Evolutionary conservation across 1,284 basidiomycete species (phyloP), one percentile per base, ranked within the genome.

Genomic region (Tilletia indica): DNA sequence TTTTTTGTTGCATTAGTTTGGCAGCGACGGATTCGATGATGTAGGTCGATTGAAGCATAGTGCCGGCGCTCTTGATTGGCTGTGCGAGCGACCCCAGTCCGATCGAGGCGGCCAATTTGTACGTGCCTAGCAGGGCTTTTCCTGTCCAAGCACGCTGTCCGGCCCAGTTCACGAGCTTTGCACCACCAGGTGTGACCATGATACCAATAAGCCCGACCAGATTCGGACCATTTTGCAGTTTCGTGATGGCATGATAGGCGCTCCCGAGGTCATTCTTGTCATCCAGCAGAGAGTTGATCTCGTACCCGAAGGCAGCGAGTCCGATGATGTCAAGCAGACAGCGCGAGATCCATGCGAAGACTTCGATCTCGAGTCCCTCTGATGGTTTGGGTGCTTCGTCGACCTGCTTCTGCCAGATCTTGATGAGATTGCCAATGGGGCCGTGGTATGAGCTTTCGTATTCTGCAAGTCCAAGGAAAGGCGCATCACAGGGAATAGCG

Each of bases 281-380:
- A 39, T 78, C 73, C 49, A 77, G 73, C 66, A 84, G 58, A 34
- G 80, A 77, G 49, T 78, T 70, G 39, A 80, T 82, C 11, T 77
- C 74, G 70, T 64, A 77, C 75, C 12, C 76, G n/a, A 64, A 64
- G 4, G 78, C 79, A 66, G 77, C 73, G 11, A 78, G 67, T 61
- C 81, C 79, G 70, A 83, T 83, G 68, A 83, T 83, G 71, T 84
- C 83, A 31, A 84, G 78, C 2, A 83, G 75, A 19, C 77, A 71
- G 39, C 74, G 72, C 66, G 75, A 76, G 34, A 81, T 70, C 74
- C 74, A 80, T 8, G 56, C 67, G 36, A 74, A 70, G 2, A 83
- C 73, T 39, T 84, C 79, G 70, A 83, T 73, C 14, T 79, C 74
- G 4, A 72, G 70, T 12, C 73, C 77, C 1, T 76, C 54, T 3